Base-by-base conservation (phyloP, 2,329 filamentous ascomycete genomes). In the Fulvia fulva region DNA sequence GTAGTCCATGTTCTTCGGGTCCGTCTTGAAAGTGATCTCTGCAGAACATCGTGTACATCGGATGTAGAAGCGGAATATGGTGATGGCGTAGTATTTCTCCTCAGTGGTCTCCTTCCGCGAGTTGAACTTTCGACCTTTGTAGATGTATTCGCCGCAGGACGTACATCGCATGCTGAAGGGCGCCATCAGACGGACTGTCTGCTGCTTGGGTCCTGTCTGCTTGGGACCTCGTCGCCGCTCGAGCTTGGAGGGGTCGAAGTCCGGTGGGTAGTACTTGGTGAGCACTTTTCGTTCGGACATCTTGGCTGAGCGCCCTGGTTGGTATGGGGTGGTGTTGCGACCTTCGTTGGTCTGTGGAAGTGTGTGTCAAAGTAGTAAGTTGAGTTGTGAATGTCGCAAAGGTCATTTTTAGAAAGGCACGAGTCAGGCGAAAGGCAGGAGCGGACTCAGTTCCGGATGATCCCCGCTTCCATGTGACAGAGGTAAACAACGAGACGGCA, bases 1-100 rank as follows among this genome's bases (percentile, higher is more conserved):
- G 71, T 97, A 99, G 72, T 97, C 93, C 81, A 91, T 91, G 70
- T 92, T 92, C 74, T 95, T 95, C 0, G 94, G 94, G 67, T 99
- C 94, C 0, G 94, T 97, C 63, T 89, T 88, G 79, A 97, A 96
- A 0, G 90, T 91, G 66, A 97, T 96, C 71, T 96, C 91, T 45
- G 84, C 86, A 45, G 82, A 87, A 76, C 93, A 97, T 50, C 91
- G 79, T 32, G 92, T 96, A 76, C 93, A 97, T 7, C 90, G 83
- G 59, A 74, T 74, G 76, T 92, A 94, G 79, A 97, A 97, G 28
- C 88, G 85, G 76, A 87, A 94, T 63, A 96, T 91, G 60, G 90
- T 85, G 62, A 97, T 95, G 51, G 84, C 84, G 49, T 96, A 85
- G 77, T 99, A 99, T 66, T 88, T 89, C 68, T 97, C 89, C 21